phyloP scores from a whole-genome alignment of 1,284 basidiomycete species.

The Mycena citricolor region DNA sequence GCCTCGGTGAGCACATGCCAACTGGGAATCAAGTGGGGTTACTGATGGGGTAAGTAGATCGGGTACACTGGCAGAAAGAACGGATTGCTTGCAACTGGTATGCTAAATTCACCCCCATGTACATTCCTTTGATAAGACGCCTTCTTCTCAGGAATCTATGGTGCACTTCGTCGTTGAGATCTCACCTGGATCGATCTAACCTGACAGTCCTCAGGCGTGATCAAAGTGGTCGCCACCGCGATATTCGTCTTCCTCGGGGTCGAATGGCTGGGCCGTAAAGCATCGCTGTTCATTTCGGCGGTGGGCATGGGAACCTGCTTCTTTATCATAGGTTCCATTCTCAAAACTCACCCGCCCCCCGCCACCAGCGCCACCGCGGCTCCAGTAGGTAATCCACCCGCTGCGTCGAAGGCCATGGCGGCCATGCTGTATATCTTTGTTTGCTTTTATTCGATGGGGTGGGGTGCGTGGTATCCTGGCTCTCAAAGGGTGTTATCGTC shows the following conservation, averaged over 20 bases:
- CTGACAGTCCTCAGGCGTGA: too few relatives aligned
- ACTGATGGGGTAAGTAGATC: too few relatives aligned
- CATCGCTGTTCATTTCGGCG: constrained; percentile 70
- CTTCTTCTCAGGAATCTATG: constrained; percentile 55
- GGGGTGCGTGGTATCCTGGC: constrained; percentile 36
- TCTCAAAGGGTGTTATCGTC: not conserved
- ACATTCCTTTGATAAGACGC: not conserved
- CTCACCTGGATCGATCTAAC: too few relatives aligned
- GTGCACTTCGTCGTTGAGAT: too few relatives aligned
- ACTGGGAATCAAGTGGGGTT: too few relatives aligned
- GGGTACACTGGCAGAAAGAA: constrained; percentile 61
- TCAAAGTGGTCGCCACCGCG: constrained; percentile 70
- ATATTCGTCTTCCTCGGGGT: constrained; percentile 53
- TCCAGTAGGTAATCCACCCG: constrained; percentile 24
- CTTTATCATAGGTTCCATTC: constrained; percentile 77
- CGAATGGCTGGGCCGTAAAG: constrained; percentile 73
- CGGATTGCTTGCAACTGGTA: constrained; percentile 73
- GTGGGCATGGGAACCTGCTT: constrained; percentile 78
- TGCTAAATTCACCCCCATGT: not conserved
- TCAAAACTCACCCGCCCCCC: constrained; percentile 70
- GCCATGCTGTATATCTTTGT: constrained; percentile 77
- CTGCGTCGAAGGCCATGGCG: constrained; percentile 55
- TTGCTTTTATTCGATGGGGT: constrained; percentile 74
- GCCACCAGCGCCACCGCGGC: constrained; percentile 28
- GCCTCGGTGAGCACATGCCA: constrained; percentile 50